Percentiles rank a stretch among this genome's conserved stretches.
Conservation (phyloP, 768 basidiomycete species). For the Pholiota molesta region DNA sequence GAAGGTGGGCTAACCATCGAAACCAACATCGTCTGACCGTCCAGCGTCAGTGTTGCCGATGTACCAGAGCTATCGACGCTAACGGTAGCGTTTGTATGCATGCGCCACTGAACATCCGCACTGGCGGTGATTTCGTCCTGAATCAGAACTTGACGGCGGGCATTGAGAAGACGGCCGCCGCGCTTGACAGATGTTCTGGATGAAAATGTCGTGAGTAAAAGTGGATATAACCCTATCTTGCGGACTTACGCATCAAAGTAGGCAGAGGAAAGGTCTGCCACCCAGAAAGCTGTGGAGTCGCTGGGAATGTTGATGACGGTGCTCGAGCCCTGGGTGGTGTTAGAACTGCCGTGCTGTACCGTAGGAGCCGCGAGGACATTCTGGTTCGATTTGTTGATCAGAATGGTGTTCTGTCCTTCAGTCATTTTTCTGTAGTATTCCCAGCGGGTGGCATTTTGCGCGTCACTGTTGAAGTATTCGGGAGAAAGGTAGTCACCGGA, state of each 20-base stretch:
- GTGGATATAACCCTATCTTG: constrained; percentile 3
- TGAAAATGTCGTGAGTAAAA: constrained; percentile 16
- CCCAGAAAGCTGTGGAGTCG: constrained; percentile 81
- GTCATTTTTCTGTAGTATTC: constrained; percentile 95
- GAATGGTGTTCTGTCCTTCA: constrained; percentile 94
- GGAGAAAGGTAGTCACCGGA: constrained; percentile 77
- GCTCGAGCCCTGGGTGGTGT: constrained; percentile 81
- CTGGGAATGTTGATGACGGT: constrained; percentile 68
- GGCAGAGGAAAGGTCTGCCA: constrained; percentile 75
- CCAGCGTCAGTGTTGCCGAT: constrained; percentile 77
- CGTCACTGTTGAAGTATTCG: constrained; percentile 78
- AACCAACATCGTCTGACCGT: constrained; percentile 66
- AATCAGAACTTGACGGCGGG: constrained; percentile 83
- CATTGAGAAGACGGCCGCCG: constrained; percentile 83
- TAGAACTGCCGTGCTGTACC: constrained; percentile 50
- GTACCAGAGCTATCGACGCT: constrained; percentile 46
- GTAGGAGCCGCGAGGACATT: constrained; percentile 69
- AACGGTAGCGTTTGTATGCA: constrained; percentile 94
- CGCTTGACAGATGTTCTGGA: constrained; percentile 73
- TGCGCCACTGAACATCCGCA: constrained; percentile 78
- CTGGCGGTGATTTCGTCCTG: constrained; percentile 86
- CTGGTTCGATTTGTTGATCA: constrained; percentile 80
- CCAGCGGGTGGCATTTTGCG: constrained; percentile 77
- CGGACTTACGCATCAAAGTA: constrained; percentile 71
- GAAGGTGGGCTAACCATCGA: constrained; percentile 65